Percentiles rank a stretch among this genome's conserved stretches.
Evolutionary conservation across 2,329 filamentous ascomycete species (phyloP).

Genomic region (Lachnellula arida): DNA sequence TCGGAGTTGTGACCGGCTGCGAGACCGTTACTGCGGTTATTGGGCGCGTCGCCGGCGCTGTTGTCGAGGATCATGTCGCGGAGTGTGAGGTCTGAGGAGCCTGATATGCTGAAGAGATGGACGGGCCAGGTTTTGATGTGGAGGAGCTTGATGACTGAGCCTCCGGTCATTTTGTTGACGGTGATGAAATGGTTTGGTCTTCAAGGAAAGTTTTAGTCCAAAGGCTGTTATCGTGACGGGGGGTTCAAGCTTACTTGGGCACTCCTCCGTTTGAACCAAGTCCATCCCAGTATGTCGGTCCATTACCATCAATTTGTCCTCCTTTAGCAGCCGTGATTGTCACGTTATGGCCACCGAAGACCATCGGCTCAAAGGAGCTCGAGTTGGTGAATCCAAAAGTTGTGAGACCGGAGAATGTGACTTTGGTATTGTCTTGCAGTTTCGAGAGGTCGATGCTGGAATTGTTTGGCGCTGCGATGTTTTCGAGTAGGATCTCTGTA

Average conservation of each 20-base stretch:
- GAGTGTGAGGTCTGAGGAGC: constrained; percentile 40
- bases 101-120: constrained; percentile 45
- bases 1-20: constrained; percentile 47
- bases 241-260: constrained; percentile 22
- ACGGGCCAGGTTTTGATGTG: constrained; percentile 51
- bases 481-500: constrained; percentile 49
- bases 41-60: constrained; percentile 44
- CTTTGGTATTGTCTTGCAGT: constrained; percentile 45
- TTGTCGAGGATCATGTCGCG: constrained; percentile 52
- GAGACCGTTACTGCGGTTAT: constrained; percentile 21
- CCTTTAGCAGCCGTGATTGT: constrained; percentile 49
- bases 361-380: constrained; percentile 27
- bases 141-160: constrained; percentile 45
- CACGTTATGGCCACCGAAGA: constrained; percentile 53
- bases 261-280: constrained; percentile 52
- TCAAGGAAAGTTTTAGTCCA: too few relatives aligned
- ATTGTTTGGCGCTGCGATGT: constrained; percentile 52
- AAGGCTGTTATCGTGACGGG: too few relatives aligned
- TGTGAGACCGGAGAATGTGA: constrained; percentile 61
- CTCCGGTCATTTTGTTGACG: constrained; percentile 44
- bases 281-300: constrained; percentile 57
- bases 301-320: constrained; percentile 52
- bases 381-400: constrained; percentile 28
- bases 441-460: constrained; percentile 52
- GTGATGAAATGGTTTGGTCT: constrained; percentile 54